Base-by-base conservation (phyloP, 1,284 basidiomycete species). In the Ganoderma resinaceum region DNA sequence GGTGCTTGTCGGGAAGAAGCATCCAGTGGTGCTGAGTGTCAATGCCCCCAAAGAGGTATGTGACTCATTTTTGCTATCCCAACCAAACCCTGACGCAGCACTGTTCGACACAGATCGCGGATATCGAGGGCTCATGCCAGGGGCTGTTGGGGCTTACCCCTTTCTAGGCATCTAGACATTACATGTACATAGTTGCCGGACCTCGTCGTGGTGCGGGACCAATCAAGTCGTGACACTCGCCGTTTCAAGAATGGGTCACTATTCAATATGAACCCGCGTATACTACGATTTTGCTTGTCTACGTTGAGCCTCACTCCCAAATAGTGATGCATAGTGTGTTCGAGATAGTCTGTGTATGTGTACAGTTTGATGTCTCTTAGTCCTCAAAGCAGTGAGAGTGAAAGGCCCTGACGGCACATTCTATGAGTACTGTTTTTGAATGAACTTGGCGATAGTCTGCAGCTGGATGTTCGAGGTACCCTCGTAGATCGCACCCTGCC, bases 401-500 rank as follows among this genome's bases (percentile, higher is more conserved):
- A 23, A 26, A 26, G 16, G 23, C 46, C 8, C 2, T 29, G 29
- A 16, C 7, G 33, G 26, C 29, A 20, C 14, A 23, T 26, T 35
- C 53, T 77, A 87, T 74, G 87, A 86, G 70, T 94, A 90, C 76
- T 95, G 86, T 81, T 94, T 94, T 80, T 95, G 91, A 70, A 97
- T 87, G 75, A 92, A 91, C 82, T 95, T 98, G 42, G 96, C 95
- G 76, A 99, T 98, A 0, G 98, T 99, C 81, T 97, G 92, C 63
- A 98, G 85, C 82, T 99, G 97, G 72, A 99, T 99, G 80, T 98
- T 98, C 40, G 92, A 95, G 49, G 97, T 98, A 43, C 97, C 96
- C 80, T 97, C 96, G 79, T 97, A 98, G 70, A 98, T 98, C 12
- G 95, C 94, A 52, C 94, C 94, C 91, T 94, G 72, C 2, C 46